These are phyloP conservation scores for Wallemia ichthyophaga DNA, from an alignment of 1,284 basidiomycete species.

Conservation along the genomic window DNA sequence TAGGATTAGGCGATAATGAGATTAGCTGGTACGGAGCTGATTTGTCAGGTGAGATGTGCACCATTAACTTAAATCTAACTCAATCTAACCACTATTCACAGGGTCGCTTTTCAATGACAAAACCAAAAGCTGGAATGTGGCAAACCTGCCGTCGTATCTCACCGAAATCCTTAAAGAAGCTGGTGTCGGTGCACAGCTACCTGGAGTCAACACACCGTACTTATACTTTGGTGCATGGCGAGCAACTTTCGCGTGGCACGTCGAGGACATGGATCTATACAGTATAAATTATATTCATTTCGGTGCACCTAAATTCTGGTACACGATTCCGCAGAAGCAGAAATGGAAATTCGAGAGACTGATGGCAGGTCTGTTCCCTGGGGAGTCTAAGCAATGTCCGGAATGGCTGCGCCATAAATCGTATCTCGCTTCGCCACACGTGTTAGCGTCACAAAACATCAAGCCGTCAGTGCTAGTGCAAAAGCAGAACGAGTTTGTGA, in stretches of 20 bases:
- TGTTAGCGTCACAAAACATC: constrained; percentile 48
- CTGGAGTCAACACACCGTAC: constrained; percentile 90
- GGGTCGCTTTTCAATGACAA: constrained; percentile 59
- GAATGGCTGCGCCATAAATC: constrained; percentile 94
- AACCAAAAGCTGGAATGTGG: constrained; percentile 74
- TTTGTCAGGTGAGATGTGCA: constrained; percentile 30
- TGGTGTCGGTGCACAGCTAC: constrained; percentile 31
- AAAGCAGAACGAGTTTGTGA: constrained; percentile 70
- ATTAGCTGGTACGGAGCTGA: constrained; percentile 92
- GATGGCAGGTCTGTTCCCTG: constrained; percentile 45
- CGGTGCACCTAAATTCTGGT: constrained; percentile 88
- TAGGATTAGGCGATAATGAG: constrained; percentile 38
- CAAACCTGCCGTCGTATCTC: constrained; percentile 56
- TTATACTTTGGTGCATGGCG: constrained; percentile 99
- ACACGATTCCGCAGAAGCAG: constrained; percentile 65
- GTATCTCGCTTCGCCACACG: constrained; percentile 65
- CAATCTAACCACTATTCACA: too few relatives aligned
- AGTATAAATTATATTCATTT: constrained; percentile 99
- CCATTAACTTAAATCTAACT: constrained; percentile 8
- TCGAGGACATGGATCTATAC: constrained; percentile 79
- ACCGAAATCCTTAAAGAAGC: constrained; percentile 40
- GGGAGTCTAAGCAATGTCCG: constrained; percentile 48
- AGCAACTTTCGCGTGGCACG: constrained; percentile 96
- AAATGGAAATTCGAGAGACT: constrained; percentile 38
- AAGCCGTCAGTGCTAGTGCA: constrained; percentile 70